Base-by-base conservation (phyloP, 768 basidiomycete species). In the Auricularia sp. region DNA sequence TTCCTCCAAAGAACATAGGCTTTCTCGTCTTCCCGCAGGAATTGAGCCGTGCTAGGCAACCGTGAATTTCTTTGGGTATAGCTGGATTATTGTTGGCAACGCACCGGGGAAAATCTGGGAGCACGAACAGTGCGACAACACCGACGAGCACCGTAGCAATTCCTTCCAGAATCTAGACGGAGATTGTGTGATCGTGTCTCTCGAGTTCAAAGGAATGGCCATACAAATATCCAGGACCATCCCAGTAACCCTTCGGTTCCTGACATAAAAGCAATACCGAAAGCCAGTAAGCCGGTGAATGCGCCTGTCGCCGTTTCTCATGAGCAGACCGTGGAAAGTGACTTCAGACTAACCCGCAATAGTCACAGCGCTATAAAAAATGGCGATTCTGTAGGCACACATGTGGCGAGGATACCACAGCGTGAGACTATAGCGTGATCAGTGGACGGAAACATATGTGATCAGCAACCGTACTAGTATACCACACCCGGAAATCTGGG, bases 351-450 rank as follows among this genome's bases (percentile, higher is more conserved):
- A 42, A 69, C 85, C 86, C 2, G 84, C 84, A 47, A 85, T 70
- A 3, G 85, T 83, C 7, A 86, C 86, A 18, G 86, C 83, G 13
- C 84, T 83, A 69, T 85, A 85, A 77, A 89, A 88, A 4, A 86
- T 70, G 2, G 81, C 85, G 45, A 87, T 77, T 6, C 87, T 82
- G 66, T 80, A 78, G 68, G 86, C 86, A 33, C 85, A 75, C 73
- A 80, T 78, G 67, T 86, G 78, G 8, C 85, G 79, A 7, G 85
- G 85, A 67, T 90, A 90, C 86, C 87, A 89, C 24, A 86, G 73
- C 1, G 84, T 85, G 33, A 89, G 75, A 68, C 84, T 86, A 33
- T 34, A 16, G 51, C 33, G 16, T n/a, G 1, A 45, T 16, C 34
- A 29, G n/a, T 39, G 16, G 8, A 6, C 13, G 14, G 39, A 42